Evolutionary conservation across 352 stramenopile species (phyloP).

Genomic region (Pythium sukuiense): DNA sequence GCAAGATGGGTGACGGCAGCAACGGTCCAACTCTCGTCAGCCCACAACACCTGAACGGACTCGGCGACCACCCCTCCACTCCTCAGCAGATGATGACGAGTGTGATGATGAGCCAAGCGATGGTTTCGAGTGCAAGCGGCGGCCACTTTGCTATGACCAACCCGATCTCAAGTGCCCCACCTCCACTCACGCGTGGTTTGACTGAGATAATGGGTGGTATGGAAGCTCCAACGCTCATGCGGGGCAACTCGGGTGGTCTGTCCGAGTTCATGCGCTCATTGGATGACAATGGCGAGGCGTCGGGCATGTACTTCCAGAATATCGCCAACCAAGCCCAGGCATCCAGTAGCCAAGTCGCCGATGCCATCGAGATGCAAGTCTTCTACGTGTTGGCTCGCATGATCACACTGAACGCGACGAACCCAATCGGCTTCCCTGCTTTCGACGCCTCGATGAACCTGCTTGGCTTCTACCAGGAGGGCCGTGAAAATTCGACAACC

Average conservation of each 20-base stretch:
- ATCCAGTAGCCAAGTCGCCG: slow-evolving; percentile 45
- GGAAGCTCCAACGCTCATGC: slow-evolving; percentile 71
- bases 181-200: slow-evolving; percentile 36
- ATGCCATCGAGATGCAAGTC: slow-evolving; percentile 82
- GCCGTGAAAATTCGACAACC: slow-evolving; percentile 65
- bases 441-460: slow-evolving; percentile 72
- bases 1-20: slow-evolving; percentile 31
- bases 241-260: slow-evolving; percentile 71
- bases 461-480: slow-evolving; percentile 83
- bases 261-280: slow-evolving; percentile 80
- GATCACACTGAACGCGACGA: slow-evolving; percentile 69
- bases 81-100: slow-evolving; percentile 51
- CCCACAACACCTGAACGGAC: slow-evolving; percentile 38
- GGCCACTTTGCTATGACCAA: slow-evolving; percentile 64
- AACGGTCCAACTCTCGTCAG: slow-evolving; percentile 23
- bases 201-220: slow-evolving; percentile 72
- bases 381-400: slow-evolving; percentile 79
- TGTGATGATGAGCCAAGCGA: slow-evolving; percentile 77
- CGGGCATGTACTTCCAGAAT: slow-evolving; percentile 61
- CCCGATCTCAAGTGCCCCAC: slow-evolving; percentile 34
- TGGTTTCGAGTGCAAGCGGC: slow-evolving; percentile 32
- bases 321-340: slow-evolving; percentile 32
- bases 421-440: slow-evolving; percentile 73
- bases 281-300: slow-evolving; percentile 61
- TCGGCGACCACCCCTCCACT: slow-evolving; percentile 33